Evolutionary conservation across 208 protist genomes (phyloP).

Genomic region (Acanthamoeba triangularis): DNA sequence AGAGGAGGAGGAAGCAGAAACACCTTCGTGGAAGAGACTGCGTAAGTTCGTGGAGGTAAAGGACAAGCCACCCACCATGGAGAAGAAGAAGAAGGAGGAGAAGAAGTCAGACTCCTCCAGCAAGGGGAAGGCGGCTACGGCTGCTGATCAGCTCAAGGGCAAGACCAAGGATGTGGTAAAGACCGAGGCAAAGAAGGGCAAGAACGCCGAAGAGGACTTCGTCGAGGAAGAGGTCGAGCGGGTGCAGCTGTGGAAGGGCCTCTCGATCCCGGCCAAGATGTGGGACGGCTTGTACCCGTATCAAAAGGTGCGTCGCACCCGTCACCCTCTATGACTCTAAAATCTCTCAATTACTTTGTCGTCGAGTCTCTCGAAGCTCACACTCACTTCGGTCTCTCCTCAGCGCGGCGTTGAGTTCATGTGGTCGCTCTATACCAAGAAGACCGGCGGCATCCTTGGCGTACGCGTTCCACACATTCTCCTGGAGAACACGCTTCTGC

Average conservation of each 20-base stretch:
- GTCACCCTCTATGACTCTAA: too few relatives aligned
- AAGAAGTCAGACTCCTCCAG: too few relatives aligned
- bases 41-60: neutral
- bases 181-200: neutral
- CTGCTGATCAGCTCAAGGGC: neutral
- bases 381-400: neutral
- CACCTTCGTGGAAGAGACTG: neutral
- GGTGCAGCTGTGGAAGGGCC: slow-evolving; percentile 64
- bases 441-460: slow-evolving; percentile 73
- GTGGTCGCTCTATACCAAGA: slow-evolving; percentile 74
- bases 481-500: neutral
- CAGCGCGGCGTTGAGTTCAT: slow-evolving; percentile 63
- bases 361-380: neutral
- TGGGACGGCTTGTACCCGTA: slow-evolving; percentile 50
- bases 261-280: slow-evolving; percentile 62
- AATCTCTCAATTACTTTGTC: neutral
- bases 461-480: slow-evolving; percentile 6
- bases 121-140: neutral
- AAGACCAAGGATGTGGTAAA: neutral
- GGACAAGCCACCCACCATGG: neutral
- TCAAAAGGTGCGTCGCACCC: neutral
- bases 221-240: slow-evolving; percentile 40
- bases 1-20: neutral
- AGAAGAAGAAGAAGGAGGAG: slow-evolving; percentile 16
- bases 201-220: neutral